Evolutionary conservation across 2,329 filamentous ascomycete genomes (phyloP), one percentile per base, ranked within the genome.

Genomic region (Pseudogymnoascus sp.): DNA sequence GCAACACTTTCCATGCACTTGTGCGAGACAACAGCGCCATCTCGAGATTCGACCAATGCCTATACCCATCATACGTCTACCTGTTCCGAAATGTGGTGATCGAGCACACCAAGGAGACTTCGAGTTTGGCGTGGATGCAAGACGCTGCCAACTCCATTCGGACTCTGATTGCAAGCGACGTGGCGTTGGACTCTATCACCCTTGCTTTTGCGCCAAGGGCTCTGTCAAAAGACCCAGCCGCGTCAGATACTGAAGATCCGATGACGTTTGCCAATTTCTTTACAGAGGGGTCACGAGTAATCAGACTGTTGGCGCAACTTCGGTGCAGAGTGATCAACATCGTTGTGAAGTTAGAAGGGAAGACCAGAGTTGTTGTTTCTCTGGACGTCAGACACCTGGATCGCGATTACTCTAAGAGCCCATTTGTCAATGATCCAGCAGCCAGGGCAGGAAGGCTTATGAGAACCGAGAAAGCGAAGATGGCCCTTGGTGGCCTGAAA

Each of bases 261-360:
- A 60, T 67, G 11, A 66, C 65, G 3, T 73, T 71, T 38, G 64
- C 68, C 0, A 67, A 71, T 61, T 72, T 71, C 44, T 63, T 72
- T 2, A 66, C 62, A 56, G 46, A 62, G 7, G 34, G 40, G 4
- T 65, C 69, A 10, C 36, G 31, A 3, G 37, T 72, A 8, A 68
- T 72, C 66, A 59, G 12, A 14, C 63, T 65, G 18, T 59, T 72
- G 11, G 60, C 37, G 5, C 62, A 62, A 12, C 56, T 73, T 8
- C 59, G 40, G 12, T 70, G 69, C 25, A 67, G 65, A 50, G 61
- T 40, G 3, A 62, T 72, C 37, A 69, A 67, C 11, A 44, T 73
- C 6, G 46, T 73, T 2, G 25, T 72, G 4, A 72, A 69, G 16
- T 68, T 69, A 11, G 5, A 28, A 31, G 61, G 42, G 36, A 42